A percentile compares a stretch with the other conserved stretches of the same genome.
Conservation (phyloP, 2,329 filamentous ascomycete species). For the Ceratocystis alfenasii region DNA sequence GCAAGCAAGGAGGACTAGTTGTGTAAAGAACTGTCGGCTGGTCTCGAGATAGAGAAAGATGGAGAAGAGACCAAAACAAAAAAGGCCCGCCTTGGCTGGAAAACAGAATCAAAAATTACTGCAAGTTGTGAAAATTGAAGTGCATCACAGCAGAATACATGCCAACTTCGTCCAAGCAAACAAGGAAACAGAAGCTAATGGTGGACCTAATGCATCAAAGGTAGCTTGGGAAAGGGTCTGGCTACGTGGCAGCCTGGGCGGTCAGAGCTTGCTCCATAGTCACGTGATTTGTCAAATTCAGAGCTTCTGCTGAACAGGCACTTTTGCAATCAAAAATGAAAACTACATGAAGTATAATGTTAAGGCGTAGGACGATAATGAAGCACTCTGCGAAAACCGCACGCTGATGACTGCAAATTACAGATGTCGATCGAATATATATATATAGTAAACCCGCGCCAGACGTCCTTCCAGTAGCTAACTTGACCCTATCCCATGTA, state of each 20-base stretch:
- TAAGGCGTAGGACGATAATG: no score
- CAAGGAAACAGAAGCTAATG: background rate
- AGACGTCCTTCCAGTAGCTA: no score
- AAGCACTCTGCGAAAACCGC: background rate
- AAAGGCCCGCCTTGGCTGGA: background rate
- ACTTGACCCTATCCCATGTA: no score
- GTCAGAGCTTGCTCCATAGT: background rate
- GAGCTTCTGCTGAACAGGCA: background rate
- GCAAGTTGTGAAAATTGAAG: background rate
- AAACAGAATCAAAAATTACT: background rate
- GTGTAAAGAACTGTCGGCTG: background rate
- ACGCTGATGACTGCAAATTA: background rate
- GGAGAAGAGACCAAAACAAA: background rate
- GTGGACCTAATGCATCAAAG: background rate
- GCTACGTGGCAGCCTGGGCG: conserved; percentile 10
- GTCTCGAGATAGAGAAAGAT: background rate
- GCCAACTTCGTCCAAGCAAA: background rate
- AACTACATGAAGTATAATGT: no score
- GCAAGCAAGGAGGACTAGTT: background rate
- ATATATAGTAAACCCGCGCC: background rate
- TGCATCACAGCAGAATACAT: conserved; percentile 2
- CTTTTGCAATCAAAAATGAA: no score
- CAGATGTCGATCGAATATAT: background rate
- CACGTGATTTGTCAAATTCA: background rate
- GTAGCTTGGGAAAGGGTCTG: conserved; percentile 9